phyloP scores from a whole-genome alignment of 2,329 filamentous ascomycete genomes.

The Furcasterigmium furcatum region DNA sequence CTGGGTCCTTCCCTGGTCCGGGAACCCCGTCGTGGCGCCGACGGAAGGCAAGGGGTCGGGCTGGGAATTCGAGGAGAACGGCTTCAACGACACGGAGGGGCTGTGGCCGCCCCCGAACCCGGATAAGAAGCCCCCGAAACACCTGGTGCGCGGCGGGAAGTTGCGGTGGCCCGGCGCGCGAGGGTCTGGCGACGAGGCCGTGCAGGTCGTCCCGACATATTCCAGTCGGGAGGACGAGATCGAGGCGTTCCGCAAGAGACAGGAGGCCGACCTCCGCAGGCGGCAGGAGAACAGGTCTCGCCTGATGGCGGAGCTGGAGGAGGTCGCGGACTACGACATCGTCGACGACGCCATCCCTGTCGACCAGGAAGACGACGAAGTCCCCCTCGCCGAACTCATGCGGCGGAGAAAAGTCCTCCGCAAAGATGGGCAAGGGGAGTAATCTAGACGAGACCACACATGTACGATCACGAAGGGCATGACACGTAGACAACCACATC shows the following conservation, averaged over 20 bases:
- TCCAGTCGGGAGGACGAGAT: constrained; percentile 40
- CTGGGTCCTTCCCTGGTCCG: constrained; percentile 69
- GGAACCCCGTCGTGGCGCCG: constrained; percentile 37
- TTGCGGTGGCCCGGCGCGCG: constrained; percentile 33
- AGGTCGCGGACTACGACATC: constrained; percentile 47
- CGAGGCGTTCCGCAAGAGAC: constrained; percentile 46
- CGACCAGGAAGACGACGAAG: constrained; percentile 41
- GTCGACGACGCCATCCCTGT: constrained; percentile 12
- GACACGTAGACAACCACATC: background rate
- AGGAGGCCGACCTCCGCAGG: constrained; percentile 42
- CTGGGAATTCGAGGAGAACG: constrained; percentile 71
- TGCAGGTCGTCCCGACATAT: constrained; percentile 23
- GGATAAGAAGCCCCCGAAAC: constrained; percentile 40
- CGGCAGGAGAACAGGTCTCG: constrained; percentile 24
- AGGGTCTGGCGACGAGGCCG: constrained; percentile 22
- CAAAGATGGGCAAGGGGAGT: constrained; percentile 24
- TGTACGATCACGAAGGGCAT: no score
- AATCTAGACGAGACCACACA: constrained; percentile 9
- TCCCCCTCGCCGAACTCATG: constrained; percentile 68
- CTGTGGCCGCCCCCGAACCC: constrained; percentile 64
- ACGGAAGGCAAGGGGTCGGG: constrained; percentile 36
- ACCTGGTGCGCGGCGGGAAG: constrained; percentile 38
- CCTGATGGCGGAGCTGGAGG: constrained; percentile 48
- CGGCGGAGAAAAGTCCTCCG: constrained; percentile 44
- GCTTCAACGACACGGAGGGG: constrained; percentile 62